Evolutionary conservation across 495 filamentous ascomycete genomes (phyloP).

Genomic region (Aspergillus panamensis): DNA sequence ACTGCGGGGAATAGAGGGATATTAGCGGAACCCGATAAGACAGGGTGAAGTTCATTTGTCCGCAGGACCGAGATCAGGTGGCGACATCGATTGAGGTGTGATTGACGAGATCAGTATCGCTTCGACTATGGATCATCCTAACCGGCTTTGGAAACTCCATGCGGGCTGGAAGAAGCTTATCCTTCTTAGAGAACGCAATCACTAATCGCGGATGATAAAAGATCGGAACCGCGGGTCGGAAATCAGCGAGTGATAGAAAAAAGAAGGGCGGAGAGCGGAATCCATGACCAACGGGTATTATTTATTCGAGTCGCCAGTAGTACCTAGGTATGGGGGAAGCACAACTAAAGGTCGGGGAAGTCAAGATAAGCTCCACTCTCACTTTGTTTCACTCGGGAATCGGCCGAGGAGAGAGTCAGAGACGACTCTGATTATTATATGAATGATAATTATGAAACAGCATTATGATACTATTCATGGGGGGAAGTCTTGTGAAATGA

Average conservation of each 20-base stretch:
- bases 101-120: not conserved
- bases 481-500: not conserved
- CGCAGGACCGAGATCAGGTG: not conserved
- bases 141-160: not conserved
- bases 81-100: not conserved
- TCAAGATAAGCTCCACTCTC: not conserved
- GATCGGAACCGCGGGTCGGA: not conserved
- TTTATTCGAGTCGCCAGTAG: not conserved
- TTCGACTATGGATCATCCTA: not conserved
- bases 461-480: not conserved
- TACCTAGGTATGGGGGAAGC: not conserved
- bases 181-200: not conserved
- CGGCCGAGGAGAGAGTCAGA: not conserved
- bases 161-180: not conserved
- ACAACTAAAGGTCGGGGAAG: not conserved
- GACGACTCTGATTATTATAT: not conserved
- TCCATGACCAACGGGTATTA: conserved; percentile 1
- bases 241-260: not conserved
- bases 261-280: not conserved
- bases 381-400: not conserved
- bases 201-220: not conserved
- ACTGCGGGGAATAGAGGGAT: not conserved
- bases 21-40: not conserved
- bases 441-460: not conserved
- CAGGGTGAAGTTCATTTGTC: not conserved